Conservation (phyloP, 1,139 yeast genomes). For the Suhomyces anneliseae region DNA sequence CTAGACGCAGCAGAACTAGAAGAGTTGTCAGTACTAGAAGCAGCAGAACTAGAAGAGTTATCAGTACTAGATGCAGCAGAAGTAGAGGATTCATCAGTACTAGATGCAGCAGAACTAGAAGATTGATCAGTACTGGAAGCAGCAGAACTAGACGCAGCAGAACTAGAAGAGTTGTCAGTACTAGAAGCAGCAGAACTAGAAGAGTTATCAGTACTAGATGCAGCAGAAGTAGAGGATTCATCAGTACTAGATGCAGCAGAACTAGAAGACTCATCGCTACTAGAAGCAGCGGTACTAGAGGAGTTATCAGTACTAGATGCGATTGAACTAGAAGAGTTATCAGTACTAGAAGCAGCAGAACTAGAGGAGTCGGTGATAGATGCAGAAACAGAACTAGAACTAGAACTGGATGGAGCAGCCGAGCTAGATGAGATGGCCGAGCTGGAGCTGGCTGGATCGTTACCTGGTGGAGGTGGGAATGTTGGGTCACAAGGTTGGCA, state of each 20-base stretch:
- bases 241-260: neutral
- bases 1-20: neutral
- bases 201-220: neutral
- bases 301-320: neutral
- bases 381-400: neutral
- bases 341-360: neutral
- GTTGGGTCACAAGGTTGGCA: slow-evolving; percentile 4
- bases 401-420: neutral
- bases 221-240: neutral
- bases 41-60: neutral
- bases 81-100: neutral
- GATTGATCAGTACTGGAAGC: neutral
- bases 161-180: neutral
- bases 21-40: neutral
- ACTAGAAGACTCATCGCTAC: neutral
- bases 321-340: neutral
- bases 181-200: neutral
- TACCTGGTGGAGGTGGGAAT: slow-evolving; percentile 1
- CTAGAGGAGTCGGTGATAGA: neutral
- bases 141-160: neutral
- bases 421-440: neutral
- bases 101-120: slow-evolving; percentile 1
- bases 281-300: neutral
- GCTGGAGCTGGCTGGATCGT: neutral
- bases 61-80: neutral